Conservation (phyloP, 345 rosid species). For the Anastatica hierochuntica region DNA sequence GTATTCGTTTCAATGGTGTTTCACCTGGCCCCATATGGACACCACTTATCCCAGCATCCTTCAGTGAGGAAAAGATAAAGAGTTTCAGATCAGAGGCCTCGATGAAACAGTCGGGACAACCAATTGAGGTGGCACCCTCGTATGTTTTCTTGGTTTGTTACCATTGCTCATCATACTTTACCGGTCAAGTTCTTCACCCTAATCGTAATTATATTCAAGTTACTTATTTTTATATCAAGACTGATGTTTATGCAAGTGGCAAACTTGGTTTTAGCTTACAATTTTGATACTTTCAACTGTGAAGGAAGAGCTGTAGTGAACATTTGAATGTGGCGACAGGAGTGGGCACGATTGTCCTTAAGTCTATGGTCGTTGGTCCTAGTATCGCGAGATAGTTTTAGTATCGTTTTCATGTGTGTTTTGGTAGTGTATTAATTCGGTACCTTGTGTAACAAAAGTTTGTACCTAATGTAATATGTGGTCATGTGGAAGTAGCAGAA, state of each 20-base stretch:
- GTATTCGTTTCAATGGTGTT: slow-evolving; percentile 62
- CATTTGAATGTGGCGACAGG: background rate
- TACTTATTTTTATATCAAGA: no score
- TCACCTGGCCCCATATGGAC: slow-evolving; percentile 90
- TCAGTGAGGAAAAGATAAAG: slow-evolving; percentile 38
- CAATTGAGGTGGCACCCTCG: slow-evolving; percentile 58
- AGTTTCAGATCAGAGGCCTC: slow-evolving; percentile 49
- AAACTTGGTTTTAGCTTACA: background rate
- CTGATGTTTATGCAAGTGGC: background rate
- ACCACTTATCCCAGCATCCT: slow-evolving; percentile 64
- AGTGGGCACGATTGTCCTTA: no score
- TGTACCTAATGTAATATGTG: no score
- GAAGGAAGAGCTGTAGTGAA: background rate
- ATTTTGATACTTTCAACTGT: background rate
- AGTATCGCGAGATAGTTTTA: no score
- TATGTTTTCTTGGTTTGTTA: slow-evolving; percentile 72
- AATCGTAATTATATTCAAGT: slow-evolving; percentile 31
- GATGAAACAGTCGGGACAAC: slow-evolving; percentile 69
- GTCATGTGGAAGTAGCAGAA: no score
- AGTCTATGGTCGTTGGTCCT: no score
- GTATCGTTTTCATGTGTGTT: no score
- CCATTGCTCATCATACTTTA: slow-evolving; percentile 72
- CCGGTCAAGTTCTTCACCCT: slow-evolving; percentile 79
- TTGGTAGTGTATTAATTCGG: no score
- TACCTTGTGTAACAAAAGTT: no score